Percentiles rank a stretch among this genome's conserved stretches.
Conservation (phyloP, 495 filamentous ascomycete genomes). For the Staphylotrichum tortipilum region DNA sequence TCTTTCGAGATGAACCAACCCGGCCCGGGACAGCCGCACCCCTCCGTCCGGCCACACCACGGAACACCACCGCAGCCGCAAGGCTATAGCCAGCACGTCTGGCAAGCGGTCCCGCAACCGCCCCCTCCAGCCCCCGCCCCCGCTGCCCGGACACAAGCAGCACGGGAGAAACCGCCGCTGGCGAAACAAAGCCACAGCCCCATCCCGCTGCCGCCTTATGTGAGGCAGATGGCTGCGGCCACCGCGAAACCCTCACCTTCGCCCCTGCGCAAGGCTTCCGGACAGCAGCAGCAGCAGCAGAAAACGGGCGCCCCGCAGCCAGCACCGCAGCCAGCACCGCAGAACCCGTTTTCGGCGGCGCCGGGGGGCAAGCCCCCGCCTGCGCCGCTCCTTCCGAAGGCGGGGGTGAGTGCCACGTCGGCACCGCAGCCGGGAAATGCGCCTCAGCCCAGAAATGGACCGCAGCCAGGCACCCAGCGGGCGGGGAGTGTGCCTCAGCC, state of each 20-base stretch:
- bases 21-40: constrained; percentile 28
- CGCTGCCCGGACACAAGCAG: not conserved
- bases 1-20: constrained; percentile 12
- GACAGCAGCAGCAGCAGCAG: too few species aligned
- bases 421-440: too few species aligned
- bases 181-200: constrained; percentile 29
- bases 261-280: constrained; percentile 6
- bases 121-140: not conserved
- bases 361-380: too few species aligned
- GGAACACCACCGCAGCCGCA: constrained; percentile 24
- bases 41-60: constrained; percentile 39
- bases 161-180: not conserved
- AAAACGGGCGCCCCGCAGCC: not conserved
- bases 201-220: constrained; percentile 25
- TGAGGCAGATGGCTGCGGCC: constrained; percentile 11
- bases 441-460: too few species aligned
- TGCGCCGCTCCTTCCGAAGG: too few species aligned
- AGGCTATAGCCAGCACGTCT: constrained; percentile 14
- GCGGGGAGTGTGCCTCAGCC: too few species aligned
- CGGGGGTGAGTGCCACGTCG: too few species aligned
- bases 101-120: constrained; percentile 6
- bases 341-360: not conserved
- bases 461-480: too few species aligned
- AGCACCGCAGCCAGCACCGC: not conserved
- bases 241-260: constrained; percentile 1